Percentiles rank a stretch among this genome's conserved stretches.
phyloP scores from a whole-genome alignment of 164 flowering plant genomes.

The Protea cynaroides region DNA sequence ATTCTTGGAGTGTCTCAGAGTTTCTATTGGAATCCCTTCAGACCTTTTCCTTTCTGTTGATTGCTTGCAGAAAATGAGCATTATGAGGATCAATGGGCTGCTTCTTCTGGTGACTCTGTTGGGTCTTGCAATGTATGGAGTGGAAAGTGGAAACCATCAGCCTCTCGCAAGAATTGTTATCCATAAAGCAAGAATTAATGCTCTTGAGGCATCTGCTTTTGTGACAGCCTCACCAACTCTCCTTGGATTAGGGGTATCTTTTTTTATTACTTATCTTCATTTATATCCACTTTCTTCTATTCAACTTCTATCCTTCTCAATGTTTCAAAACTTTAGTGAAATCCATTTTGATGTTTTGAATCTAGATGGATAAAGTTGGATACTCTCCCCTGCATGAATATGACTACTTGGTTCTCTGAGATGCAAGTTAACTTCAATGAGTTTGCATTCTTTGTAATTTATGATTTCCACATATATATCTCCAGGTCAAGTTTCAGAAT shows the following conservation, averaged over 20 bases:
- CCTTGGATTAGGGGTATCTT: slow-evolving; percentile 54
- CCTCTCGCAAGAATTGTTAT: slow-evolving; percentile 65
- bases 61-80: slow-evolving; percentile 15
- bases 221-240: slow-evolving; percentile 56
- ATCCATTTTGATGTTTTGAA: neutral
- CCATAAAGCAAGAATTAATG: slow-evolving; percentile 38
- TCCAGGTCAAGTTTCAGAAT: too few relatives aligned
- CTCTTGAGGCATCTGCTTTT: slow-evolving; percentile 40
- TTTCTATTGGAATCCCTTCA: neutral
- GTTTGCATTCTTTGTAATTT: too few relatives aligned
- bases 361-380: too few relatives aligned
- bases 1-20: too few relatives aligned
- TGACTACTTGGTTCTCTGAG: too few relatives aligned
- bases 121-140: slow-evolving; percentile 22
- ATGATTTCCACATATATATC: neutral
- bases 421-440: too few relatives aligned
- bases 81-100: slow-evolving; percentile 19
- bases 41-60: neutral
- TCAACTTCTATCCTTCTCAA: too few relatives aligned
- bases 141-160: slow-evolving; percentile 42
- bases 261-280: neutral
- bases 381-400: too few relatives aligned
- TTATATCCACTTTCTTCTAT: neutral
- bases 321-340: neutral
- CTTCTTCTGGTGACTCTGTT: slow-evolving; percentile 23